Evolutionary conservation across 345 rosid species (phyloP).

Genomic region (Brassica napus): DNA sequence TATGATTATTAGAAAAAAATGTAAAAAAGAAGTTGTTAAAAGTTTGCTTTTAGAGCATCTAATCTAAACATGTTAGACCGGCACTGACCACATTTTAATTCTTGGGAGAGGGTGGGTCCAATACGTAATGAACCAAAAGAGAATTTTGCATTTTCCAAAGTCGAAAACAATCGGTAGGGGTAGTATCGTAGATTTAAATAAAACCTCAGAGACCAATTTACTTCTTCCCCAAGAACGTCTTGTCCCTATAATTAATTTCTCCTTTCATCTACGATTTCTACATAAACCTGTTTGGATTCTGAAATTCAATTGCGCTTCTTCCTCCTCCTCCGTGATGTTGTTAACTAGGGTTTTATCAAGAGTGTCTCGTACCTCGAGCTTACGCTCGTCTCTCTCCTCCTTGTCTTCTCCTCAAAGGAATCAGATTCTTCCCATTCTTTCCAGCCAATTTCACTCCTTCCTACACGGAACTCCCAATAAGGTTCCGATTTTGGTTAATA

Average conservation of each 20-base stretch:
- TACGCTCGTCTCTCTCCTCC: slow-evolving; percentile 50
- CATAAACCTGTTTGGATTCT: slow-evolving; percentile 2
- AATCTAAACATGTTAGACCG: too few relatives aligned
- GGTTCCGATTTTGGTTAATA: slow-evolving; percentile 33
- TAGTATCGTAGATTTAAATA: too few relatives aligned
- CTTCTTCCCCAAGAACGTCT: slow-evolving; percentile 43
- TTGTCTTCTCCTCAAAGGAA: slow-evolving; percentile 42
- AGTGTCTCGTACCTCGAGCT: slow-evolving; percentile 49
- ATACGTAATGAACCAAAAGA: too few relatives aligned
- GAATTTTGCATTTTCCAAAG: too few relatives aligned
- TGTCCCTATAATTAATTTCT: background rate
- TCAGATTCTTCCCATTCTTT: slow-evolving; percentile 35
- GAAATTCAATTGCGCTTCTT: background rate
- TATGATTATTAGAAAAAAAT: too few relatives aligned
- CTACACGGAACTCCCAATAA: slow-evolving; percentile 35
- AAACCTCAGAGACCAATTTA: background rate
- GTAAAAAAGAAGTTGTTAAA: too few relatives aligned
- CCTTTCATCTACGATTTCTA: background rate
- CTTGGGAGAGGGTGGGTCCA: too few relatives aligned
- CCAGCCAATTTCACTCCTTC: slow-evolving; percentile 47
- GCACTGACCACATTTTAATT: too few relatives aligned
- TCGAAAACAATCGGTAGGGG: too few relatives aligned
- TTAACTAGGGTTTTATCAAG: slow-evolving; percentile 56
- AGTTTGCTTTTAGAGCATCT: too few relatives aligned
- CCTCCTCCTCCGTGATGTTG: slow-evolving; percentile 43